Percentiles rank a stretch among this genome's conserved stretches.
Evolutionary conservation across 2,329 filamentous ascomycete species (phyloP).

Genomic region (Dactylellina haptotyla): DNA sequence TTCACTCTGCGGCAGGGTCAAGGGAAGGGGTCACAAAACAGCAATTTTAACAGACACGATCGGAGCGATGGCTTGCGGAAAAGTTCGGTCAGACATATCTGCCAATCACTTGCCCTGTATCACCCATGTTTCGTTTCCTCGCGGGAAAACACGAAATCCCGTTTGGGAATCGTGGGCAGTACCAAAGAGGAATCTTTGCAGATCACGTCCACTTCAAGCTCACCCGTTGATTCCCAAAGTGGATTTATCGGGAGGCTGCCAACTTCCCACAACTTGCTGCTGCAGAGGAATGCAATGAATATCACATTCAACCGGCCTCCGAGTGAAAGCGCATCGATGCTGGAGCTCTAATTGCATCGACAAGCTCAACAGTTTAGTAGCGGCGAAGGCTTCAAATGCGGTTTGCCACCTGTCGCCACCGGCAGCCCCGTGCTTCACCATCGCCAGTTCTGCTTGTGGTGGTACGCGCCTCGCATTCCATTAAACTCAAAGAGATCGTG

Average conservation of each 20-base stretch:
- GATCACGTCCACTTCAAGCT: too few relatives aligned
- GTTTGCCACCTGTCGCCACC: slow-evolving; percentile 23
- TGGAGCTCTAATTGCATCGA: background rate
- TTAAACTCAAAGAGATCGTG: slow-evolving; percentile 16
- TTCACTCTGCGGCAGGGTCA: slow-evolving; percentile 38
- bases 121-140: slow-evolving; percentile 32
- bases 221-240: slow-evolving; percentile 39
- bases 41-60: slow-evolving; percentile 34
- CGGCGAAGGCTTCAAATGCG: background rate
- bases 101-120: slow-evolving; percentile 26
- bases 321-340: too few relatives aligned
- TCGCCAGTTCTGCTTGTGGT: background rate
- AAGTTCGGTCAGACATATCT: slow-evolving; percentile 33
- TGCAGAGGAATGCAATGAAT: slow-evolving; percentile 28
- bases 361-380: background rate
- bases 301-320: slow-evolving; percentile 14
- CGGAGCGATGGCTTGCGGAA: slow-evolving; percentile 39
- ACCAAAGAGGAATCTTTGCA: slow-evolving; percentile 23
- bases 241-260: slow-evolving; percentile 30
- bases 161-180: slow-evolving; percentile 11
- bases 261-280: background rate
- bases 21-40: slow-evolving; percentile 15
- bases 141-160: slow-evolving; percentile 9
- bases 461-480: background rate
- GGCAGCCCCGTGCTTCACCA: slow-evolving; percentile 31